These are phyloP conservation scores for Lecanoromycetidae sp. DNA, from an alignment of 2,329 filamentous ascomycete species.

Conservation along the genomic window DNA sequence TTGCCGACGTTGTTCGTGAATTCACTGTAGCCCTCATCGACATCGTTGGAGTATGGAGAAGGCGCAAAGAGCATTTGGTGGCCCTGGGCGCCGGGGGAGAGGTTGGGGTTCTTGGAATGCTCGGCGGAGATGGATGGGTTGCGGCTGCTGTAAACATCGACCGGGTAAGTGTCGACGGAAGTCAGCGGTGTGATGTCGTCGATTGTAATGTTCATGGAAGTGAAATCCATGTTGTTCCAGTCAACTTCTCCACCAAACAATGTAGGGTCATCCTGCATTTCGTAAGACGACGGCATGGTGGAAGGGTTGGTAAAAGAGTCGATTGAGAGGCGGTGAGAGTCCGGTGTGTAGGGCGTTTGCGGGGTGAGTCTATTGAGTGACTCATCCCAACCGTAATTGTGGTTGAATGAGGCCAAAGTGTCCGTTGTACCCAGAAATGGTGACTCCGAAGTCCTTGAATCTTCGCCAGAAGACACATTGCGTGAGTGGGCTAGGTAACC, in stretches of 20 bases:
- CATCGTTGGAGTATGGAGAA: slow-evolving; percentile 32
- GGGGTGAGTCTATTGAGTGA: slow-evolving; percentile 48
- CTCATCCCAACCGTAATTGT: slow-evolving; percentile 48
- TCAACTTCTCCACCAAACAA: slow-evolving; percentile 16
- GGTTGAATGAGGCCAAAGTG: slow-evolving; percentile 47
- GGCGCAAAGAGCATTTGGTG: slow-evolving; percentile 60
- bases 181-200: slow-evolving; percentile 11
- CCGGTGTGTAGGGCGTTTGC: slow-evolving; percentile 43
- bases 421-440: slow-evolving; percentile 35
- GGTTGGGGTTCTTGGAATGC: slow-evolving; percentile 37
- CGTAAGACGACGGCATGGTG: slow-evolving; percentile 15
- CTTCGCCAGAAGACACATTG: slow-evolving; percentile 29
- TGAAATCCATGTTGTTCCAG: slow-evolving; percentile 18
- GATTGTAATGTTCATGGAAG: slow-evolving; percentile 17
- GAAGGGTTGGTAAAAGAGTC: slow-evolving; percentile 20
- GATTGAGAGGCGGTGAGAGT: slow-evolving; percentile 22
- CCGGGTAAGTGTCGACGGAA: slow-evolving; percentile 10
- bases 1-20: slow-evolving; percentile 31
- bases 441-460: slow-evolving; percentile 35
- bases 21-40: slow-evolving; percentile 56
- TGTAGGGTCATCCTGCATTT: slow-evolving; percentile 11
- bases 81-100: slow-evolving; percentile 57
- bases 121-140: slow-evolving; percentile 21
- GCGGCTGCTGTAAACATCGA: slow-evolving; percentile 28
- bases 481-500: slow-evolving; percentile 18